Base-by-base conservation (phyloP, 495 filamentous ascomycete genomes). In the Trichoderma orchidacearum region DNA sequence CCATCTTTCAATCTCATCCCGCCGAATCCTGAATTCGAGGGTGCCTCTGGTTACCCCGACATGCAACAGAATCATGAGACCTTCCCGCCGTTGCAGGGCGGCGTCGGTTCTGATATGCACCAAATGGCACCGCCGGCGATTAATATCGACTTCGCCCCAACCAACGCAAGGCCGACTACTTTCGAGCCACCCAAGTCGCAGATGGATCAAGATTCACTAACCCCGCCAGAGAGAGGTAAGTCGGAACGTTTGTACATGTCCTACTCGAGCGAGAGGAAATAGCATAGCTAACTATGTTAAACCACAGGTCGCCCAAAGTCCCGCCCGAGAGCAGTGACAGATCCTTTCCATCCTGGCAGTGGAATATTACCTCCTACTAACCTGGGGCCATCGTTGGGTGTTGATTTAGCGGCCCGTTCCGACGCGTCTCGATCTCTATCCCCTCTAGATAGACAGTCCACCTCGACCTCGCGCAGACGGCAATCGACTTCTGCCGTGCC, bases 111-210 rank as follows among this genome's bases (percentile, higher is more conserved):
- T 38, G 85, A 86, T 48, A 80, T 86, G 61, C 81, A 81, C 9
- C 83, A 85, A 32, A 82, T 87, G 59, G 87, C 90, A 74, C 83
- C 84, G 6, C 87, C 90, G 0, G 87, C 90, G 38, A 96, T 98
- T 66, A 93, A 90, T 63, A 89, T 98, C 61, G 85, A 95, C 66
- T 89, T 89, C 67, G 93, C 92, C 5, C 92, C 92, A 23, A 71
- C 75, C 17, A 54, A 32, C 30, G 80, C 89, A 11, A 74, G 79
- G 51, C 84, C 81, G 62, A 79, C 74, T 23, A 84, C 78, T 53
- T 89, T 94, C 61, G 86, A 87, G 51, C 83, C 80, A 36, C 72
- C 77, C 13, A 90, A 86, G 61, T 73, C 77, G 51, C 66, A 71
- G 13, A 74, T 83, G 53, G 83, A 93, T 61, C 72, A 83, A 21